These are phyloP conservation scores for Termitomyces sp. DNA, from an alignment of 768 basidiomycete species.

Conservation along the genomic window DNA sequence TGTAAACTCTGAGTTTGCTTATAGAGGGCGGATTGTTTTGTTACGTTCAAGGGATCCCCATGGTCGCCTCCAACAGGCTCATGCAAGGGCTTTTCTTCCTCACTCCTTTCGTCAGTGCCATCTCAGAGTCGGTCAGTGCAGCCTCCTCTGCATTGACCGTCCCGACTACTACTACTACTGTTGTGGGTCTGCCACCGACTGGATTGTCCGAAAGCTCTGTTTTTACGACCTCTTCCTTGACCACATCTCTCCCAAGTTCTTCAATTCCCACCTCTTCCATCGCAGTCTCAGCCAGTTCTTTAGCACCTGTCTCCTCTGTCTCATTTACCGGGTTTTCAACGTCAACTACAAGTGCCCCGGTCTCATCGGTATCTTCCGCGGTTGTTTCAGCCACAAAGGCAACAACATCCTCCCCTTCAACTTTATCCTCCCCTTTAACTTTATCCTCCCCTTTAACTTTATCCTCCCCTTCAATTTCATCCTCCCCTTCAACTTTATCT, in stretches of 20 bases:
- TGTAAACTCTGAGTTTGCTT: background rate
- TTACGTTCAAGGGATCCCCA: conserved; percentile 3
- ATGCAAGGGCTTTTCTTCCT: conserved; percentile 11
- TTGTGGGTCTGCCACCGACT: conserved; percentile 2
- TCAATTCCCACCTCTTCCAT: background rate
- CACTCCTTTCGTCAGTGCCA: conserved; percentile 8
- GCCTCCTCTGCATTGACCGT: background rate
- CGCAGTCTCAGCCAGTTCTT: background rate
- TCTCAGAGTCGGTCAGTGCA: conserved; percentile 2
- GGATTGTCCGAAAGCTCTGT: conserved; percentile 1
- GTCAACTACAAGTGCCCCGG: conserved; percentile 2
- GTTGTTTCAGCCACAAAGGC: background rate
- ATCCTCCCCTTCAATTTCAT: background rate
- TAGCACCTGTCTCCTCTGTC: background rate
- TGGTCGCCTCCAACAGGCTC: conserved; percentile 10
- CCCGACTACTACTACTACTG: background rate
- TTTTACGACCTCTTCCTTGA: background rate
- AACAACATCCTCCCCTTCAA: conserved; percentile 1
- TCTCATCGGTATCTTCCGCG: background rate
- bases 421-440: background rate
- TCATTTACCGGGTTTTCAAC: background rate
- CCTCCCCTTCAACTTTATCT: conserved; percentile 7
- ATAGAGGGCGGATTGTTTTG: background rate
- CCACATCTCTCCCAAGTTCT: background rate
- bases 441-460: background rate